Conservation (phyloP, 768 basidiomycete species). For the Rossbeevera mucosa region DNA sequence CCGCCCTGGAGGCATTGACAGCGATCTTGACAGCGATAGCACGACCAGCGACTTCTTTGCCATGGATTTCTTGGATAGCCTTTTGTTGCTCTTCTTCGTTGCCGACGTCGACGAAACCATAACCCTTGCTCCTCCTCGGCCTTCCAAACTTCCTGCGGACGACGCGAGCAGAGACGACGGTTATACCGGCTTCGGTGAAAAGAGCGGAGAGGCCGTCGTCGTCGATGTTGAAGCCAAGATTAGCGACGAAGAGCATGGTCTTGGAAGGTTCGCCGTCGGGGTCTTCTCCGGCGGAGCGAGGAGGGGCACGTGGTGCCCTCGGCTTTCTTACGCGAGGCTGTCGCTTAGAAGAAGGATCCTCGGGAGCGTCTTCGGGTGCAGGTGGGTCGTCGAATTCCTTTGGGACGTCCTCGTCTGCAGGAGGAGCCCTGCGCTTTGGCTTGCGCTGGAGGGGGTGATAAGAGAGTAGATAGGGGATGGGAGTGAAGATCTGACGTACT, state of each 20-base stretch:
- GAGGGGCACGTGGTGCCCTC: constrained; percentile 50
- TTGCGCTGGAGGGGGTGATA: constrained; percentile 46
- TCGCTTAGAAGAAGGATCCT: constrained; percentile 30
- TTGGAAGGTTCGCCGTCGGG: constrained; percentile 86
- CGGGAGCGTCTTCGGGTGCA: constrained; percentile 37
- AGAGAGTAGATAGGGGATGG: not conserved
- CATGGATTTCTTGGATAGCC: constrained; percentile 82
- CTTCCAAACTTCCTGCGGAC: constrained; percentile 82
- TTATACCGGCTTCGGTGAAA: constrained; percentile 84
- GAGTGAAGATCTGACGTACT: constrained; percentile 34
- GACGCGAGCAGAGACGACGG: constrained; percentile 81
- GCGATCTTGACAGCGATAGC: constrained; percentile 92
- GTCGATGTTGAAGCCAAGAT: constrained; percentile 92
- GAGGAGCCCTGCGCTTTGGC: constrained; percentile 37
- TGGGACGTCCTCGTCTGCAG: constrained; percentile 29
- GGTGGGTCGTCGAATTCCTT: constrained; percentile 29
- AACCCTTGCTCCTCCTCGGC: constrained; percentile 89
- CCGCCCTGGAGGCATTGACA: constrained; percentile 72
- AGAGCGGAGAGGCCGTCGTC: constrained; percentile 75
- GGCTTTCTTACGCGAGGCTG: constrained; percentile 56
- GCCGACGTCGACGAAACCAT: constrained; percentile 96
- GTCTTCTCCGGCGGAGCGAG: constrained; percentile 75
- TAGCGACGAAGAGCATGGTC: constrained; percentile 92
- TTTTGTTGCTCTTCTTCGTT: constrained; percentile 85
- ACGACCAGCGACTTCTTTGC: constrained; percentile 84